Base-by-base conservation (phyloP, 1,284 basidiomycete species). In the Sanguinoderma infundibulare region DNA sequence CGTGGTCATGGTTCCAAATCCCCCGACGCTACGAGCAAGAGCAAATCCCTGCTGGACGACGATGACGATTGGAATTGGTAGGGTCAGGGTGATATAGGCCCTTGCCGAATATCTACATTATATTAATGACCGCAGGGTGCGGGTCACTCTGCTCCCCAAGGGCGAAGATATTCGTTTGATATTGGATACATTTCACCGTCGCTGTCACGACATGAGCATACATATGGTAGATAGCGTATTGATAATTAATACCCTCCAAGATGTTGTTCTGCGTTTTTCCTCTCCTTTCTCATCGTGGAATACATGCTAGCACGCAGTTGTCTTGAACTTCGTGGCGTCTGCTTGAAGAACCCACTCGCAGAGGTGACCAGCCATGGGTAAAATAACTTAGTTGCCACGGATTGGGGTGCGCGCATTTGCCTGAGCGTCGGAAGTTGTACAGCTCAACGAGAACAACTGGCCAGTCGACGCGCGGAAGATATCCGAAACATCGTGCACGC, bases 1-100 rank as follows among this genome's bases (percentile, higher is more conserved):
- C 20, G 50, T 42, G 8, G 44, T n/a, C n/a, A n/a, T 59, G 34
- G 49, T 51, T 32, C 55, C 63, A 47, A 53, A 36, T 49, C 59
- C 49, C 28, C 36, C 42, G 44, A 42, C 30, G 59, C 55, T 5
- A 17, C 50, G 60, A 42, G 51, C 66, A 66, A 54, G 57, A 60
- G n/a, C 64, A 66, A 50, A 57, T 68, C 30, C 51, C 40, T 60
- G 44, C 50, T 74, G 35, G 79, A 79, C 28, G 81, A 83, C 47
- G 83, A 85, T 49, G 83, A 86, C 34, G 83, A 85, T 53, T 87
- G 86, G 86, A 87, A 87, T 67, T 87, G 86, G 86, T 87, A 67
- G 62, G n/a, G n/a, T n/a, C n/a, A n/a, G n/a, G n/a, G n/a, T n/a
- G n/a, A n/a, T n/a, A n/a, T n/a, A n/a, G n/a, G n/a, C n/a, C n/a